Conservation (phyloP, 2,329 filamentous ascomycete species). For the Neocucurbitaria cava region DNA sequence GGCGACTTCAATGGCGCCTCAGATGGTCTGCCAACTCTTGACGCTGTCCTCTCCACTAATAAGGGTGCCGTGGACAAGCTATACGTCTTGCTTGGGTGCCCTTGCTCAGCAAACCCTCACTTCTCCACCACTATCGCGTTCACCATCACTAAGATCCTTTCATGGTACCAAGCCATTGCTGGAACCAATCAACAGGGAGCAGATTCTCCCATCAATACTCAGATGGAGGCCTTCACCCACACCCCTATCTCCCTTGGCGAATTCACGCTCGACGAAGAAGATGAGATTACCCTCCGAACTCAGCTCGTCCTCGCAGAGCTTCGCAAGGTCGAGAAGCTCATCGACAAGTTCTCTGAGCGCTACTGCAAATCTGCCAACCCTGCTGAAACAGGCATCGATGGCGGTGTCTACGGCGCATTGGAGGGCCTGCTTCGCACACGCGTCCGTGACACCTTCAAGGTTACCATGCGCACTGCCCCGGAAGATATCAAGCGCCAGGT, state of each 20-base stretch:
- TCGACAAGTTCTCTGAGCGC: constrained; percentile 46
- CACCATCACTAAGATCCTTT: constrained; percentile 45
- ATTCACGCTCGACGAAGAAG: constrained; percentile 34
- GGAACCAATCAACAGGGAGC: constrained; percentile 27
- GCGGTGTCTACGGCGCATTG: constrained; percentile 38
- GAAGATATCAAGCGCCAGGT: constrained; percentile 45
- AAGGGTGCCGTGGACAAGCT: constrained; percentile 45
- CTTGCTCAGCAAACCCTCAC: constrained; percentile 46
- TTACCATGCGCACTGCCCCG: constrained; percentile 46
- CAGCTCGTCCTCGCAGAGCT: constrained; percentile 44
- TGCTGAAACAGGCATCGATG: constrained; percentile 35
- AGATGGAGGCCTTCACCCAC: constrained; percentile 37
- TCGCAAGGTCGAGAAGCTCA: constrained; percentile 46
- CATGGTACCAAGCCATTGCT: constrained; percentile 46
- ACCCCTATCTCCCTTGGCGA: constrained; percentile 33
- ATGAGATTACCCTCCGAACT: constrained; percentile 40
- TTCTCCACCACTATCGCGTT: constrained; percentile 47
- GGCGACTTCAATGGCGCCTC: constrained; percentile 34
- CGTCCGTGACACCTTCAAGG: constrained; percentile 46
- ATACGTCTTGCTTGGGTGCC: constrained; percentile 40
- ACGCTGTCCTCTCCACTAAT: constrained; percentile 41
- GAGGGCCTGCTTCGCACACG: constrained; percentile 43
- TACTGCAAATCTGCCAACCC: constrained; percentile 38
- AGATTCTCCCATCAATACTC: constrained; percentile 28
- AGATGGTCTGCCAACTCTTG: constrained; percentile 38